Evolutionary conservation across 1,284 basidiomycete species (phyloP).

Genomic region (Clitocybe nebularis): DNA sequence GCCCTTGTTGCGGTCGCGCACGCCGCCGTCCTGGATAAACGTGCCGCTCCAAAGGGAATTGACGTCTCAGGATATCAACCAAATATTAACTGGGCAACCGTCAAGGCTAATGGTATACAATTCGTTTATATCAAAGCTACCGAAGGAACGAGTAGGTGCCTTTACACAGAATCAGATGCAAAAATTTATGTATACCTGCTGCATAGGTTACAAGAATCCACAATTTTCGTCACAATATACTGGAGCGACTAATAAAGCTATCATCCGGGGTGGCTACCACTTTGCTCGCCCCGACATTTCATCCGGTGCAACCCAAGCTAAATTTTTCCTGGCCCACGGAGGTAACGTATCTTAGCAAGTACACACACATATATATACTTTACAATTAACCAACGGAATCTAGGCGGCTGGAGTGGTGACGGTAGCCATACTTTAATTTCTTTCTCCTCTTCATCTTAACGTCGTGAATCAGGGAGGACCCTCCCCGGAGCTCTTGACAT

Average conservation of each 20-base stretch:
- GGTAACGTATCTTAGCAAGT: slow-evolving; percentile 34
- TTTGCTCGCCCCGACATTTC: slow-evolving; percentile 53
- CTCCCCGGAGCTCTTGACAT: slow-evolving; percentile 64
- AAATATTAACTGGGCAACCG: slow-evolving; percentile 49
- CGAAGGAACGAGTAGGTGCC: slow-evolving; percentile 54
- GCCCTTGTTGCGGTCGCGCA: slow-evolving; percentile 11
- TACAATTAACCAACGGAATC: slow-evolving; percentile 4
- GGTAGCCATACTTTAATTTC: slow-evolving; percentile 19
- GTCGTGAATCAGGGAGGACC: slow-evolving; percentile 35
- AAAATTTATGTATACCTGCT: background rate
- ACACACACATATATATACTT: background rate
- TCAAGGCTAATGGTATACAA: slow-evolving; percentile 49
- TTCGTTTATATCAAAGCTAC: slow-evolving; percentile 73
- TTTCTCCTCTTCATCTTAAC: background rate
- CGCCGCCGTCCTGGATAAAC: slow-evolving; percentile 7
- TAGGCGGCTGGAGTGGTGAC: slow-evolving; percentile 54
- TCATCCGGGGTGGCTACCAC: slow-evolving; percentile 60
- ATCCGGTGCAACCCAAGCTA: slow-evolving; percentile 53
- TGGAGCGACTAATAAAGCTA: slow-evolving; percentile 49
- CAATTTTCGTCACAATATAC: slow-evolving; percentile 48
- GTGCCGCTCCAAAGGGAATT: slow-evolving; percentile 42
- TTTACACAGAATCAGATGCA: background rate
- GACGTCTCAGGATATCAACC: slow-evolving; percentile 57
- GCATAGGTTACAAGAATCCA: slow-evolving; percentile 33
- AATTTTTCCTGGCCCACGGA: slow-evolving; percentile 57